Evolutionary conservation across 1,284 basidiomycete genomes (phyloP).

Genomic region (Testicularia cyperi): DNA sequence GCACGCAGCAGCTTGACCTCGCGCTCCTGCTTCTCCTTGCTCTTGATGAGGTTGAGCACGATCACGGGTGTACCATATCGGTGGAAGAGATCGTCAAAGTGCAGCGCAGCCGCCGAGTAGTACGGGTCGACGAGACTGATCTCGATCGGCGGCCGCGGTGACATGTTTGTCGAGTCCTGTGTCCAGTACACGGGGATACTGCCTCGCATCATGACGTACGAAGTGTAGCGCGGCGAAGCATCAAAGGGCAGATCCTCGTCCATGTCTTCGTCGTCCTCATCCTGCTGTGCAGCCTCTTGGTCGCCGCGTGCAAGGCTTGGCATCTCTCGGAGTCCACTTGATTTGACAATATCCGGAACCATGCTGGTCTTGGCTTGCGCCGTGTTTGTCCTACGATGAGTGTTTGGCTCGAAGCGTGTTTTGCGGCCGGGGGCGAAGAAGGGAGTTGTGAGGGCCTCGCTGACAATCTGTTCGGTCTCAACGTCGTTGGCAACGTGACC

Average conservation of each 20-base stretch:
- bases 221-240: conserved; percentile 77
- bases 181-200: conserved; percentile 96
- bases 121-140: conserved; percentile 88
- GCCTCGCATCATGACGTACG: conserved; percentile 93
- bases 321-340: conserved; percentile 24
- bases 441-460: conserved; percentile 78
- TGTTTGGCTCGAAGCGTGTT: conserved; percentile 6
- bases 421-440: conserved; percentile 50
- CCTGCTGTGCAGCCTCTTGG: too few species aligned
- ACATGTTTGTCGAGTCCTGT: conserved; percentile 87
- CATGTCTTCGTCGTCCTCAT: conserved; percentile 10
- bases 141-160: conserved; percentile 89
- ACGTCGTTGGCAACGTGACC: conserved; percentile 99
- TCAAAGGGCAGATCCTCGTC: conserved; percentile 15
- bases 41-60: conserved; percentile 85
- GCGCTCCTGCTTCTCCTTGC: conserved; percentile 70
- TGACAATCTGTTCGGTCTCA: conserved; percentile 97
- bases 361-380: not conserved
- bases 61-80: conserved; percentile 89
- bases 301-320: conserved; percentile 1
- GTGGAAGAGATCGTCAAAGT: conserved; percentile 88
- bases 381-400: not conserved
- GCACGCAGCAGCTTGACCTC: conserved; percentile 92
- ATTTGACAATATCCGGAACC: conserved; percentile 8
- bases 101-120: conserved; percentile 85